Evolutionary conservation across 1,284 basidiomycete species (phyloP).

Genomic region (Tilletia walkeri): DNA sequence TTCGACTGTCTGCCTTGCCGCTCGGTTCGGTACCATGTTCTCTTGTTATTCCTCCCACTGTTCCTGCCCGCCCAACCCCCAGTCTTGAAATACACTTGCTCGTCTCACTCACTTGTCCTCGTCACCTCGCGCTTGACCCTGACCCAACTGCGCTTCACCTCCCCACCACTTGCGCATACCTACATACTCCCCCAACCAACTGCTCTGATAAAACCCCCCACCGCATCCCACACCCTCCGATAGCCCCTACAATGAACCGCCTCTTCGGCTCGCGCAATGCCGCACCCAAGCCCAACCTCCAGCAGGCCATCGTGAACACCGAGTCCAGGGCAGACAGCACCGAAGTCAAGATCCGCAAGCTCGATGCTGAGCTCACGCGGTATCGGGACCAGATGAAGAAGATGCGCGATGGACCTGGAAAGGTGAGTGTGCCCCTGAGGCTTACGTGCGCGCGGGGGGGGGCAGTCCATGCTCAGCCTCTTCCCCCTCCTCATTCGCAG

Average conservation of each 20-base stretch:
- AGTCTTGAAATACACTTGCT: constrained; percentile 1
- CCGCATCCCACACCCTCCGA: too few relatives aligned
- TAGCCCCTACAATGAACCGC: constrained; percentile 54
- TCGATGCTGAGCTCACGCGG: constrained; percentile 84
- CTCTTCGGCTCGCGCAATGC: constrained; percentile 56
- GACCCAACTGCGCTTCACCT: too few relatives aligned
- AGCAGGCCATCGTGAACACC: constrained; percentile 90
- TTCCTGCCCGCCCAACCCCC: not conserved
- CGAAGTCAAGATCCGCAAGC: constrained; percentile 94
- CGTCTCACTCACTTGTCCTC: too few relatives aligned
- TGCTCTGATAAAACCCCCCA: not conserved
- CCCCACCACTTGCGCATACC: too few relatives aligned
- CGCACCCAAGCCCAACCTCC: constrained; percentile 73
- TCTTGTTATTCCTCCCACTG: not conserved
- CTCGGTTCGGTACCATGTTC: not conserved
- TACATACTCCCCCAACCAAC: not conserved
- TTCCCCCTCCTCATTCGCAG: constrained; percentile 58
- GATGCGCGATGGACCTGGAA: constrained; percentile 88
- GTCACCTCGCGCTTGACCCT: too few relatives aligned
- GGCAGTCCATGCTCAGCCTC: not conserved
- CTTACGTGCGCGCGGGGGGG: not conserved
- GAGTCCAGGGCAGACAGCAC: constrained; percentile 83
- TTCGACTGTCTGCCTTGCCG: not conserved
- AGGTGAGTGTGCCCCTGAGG: constrained; percentile 64
- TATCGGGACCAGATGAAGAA: constrained; percentile 98